Base-by-base conservation (phyloP, 257 asterid genomes). In the Solanum paucissectum region DNA sequence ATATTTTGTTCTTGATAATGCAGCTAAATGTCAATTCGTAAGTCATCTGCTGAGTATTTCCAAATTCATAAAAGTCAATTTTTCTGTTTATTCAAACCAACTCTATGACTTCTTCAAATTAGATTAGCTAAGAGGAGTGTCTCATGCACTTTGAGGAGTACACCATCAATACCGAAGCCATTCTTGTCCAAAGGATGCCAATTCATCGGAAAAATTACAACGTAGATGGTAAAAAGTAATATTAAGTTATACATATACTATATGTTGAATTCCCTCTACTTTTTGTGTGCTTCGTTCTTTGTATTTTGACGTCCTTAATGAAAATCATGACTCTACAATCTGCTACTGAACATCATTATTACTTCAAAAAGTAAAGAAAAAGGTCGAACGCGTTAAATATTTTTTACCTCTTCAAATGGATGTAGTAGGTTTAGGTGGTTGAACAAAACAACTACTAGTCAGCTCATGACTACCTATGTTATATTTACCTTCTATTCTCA, bases 401-500 rank as follows among this genome's bases (percentile, higher is more conserved):
- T n/a, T 49, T 49, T 82, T 82, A 46, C 21, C 29, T 27, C 69
- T 82, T 18, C 20, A 49, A 49, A 29, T 82, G 86, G 86, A 29
- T 32, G 66, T 29, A 46, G 66, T 81, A 82, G 86, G 69, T 82
- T 82, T 3, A 10, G 27, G 85, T 82, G 16, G 85, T 82, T 82
- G 85, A 82, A 82, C 69, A 82, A 49, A 82, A 82, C 29, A 82
- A 46, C 66, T 44, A 46, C 25, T 79, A 79, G 38, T 79, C 37
- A 73, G 46, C 81, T 73, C 16, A 18, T 2, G 81, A 34, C 46
- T 18, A 34, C 27, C 38, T 29, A 69, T 3, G n/a, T 9, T 36
- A 34, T 73, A 9, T 73, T 36, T 73, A 36, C 46, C 27, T 44
- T 79, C 66, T 38, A 44, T 44, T 81, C 27, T 81, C 40, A 9